phyloP scores from a whole-genome alignment of 106 monocot species.

The Narthecium ossifragum region DNA sequence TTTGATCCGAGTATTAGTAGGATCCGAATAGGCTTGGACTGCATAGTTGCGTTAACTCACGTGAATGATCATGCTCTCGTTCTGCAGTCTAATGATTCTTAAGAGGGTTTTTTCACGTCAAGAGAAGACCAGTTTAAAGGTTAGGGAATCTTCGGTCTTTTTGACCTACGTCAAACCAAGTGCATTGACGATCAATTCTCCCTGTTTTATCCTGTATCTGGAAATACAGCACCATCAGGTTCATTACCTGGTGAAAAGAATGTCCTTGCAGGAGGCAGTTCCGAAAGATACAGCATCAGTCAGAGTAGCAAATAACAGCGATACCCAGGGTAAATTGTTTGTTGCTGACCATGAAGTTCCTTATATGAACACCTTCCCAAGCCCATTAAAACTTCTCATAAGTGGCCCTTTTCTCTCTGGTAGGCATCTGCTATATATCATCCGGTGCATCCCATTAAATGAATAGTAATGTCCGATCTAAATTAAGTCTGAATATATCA shows the following conservation, averaged over 20 bases:
- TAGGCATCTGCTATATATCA: constrained; percentile 16
- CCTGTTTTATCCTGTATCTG: constrained; percentile 3
- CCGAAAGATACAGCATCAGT: not conserved
- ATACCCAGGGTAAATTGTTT: constrained; percentile 14
- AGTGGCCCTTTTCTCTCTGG: constrained; percentile 18
- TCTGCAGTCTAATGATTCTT: constrained; percentile 22
- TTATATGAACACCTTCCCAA: constrained; percentile 7
- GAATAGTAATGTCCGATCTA: too few species aligned
- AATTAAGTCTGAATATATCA: too few species aligned
- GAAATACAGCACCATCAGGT: constrained; percentile 12
- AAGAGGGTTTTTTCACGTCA: constrained; percentile 34
- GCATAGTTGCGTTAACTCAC: too few species aligned
- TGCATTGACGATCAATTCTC: constrained; percentile 17
- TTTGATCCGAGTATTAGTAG: too few species aligned
- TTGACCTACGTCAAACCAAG: constrained; percentile 52
- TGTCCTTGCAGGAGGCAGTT: constrained; percentile 1
- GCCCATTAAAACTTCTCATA: constrained; percentile 15
- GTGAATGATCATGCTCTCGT: too few species aligned
- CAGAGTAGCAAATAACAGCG: not conserved
- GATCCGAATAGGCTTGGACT: too few species aligned
- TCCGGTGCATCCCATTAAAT: too few species aligned
- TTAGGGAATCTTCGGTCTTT: constrained; percentile 64
- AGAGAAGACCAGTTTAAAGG: constrained; percentile 44
- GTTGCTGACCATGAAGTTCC: constrained; percentile 12
- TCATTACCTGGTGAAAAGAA: constrained; percentile 13